These are phyloP conservation scores for Acarospora socialis DNA, from an alignment of 2,329 filamentous ascomycete genomes.

Conservation along the genomic window DNA sequence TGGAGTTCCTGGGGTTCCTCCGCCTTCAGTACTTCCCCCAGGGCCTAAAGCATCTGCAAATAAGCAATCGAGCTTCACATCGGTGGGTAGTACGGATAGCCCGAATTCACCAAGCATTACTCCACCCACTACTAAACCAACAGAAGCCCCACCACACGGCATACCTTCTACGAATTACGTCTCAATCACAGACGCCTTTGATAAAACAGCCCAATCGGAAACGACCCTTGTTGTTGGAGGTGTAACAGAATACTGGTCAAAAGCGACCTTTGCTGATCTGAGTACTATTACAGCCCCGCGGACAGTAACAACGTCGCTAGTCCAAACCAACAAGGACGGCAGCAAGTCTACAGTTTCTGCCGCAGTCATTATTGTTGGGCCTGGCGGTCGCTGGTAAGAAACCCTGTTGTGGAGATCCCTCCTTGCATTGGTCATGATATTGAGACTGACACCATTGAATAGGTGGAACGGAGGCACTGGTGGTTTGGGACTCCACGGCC, in stretches of 20 bases:
- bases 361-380: conserved; percentile 5
- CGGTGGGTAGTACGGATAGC: too few relatives aligned
- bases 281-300: conserved; percentile 5
- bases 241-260: conserved; percentile 1
- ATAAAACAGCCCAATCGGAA: conserved; percentile 1
- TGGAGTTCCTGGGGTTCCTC: conserved; percentile 1
- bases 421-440: too few relatives aligned
- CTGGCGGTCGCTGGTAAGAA: conserved; percentile 4
- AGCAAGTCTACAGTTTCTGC: conserved; percentile 4
- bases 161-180: too few relatives aligned
- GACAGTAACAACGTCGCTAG: background rate
- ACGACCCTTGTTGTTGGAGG: conserved; percentile 1
- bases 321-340: conserved; percentile 4
- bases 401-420: too few relatives aligned
- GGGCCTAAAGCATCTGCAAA: background rate
- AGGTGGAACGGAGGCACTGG: conserved; percentile 4
- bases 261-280: conserved; percentile 1
- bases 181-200: conserved; percentile 3
- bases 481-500: conserved; percentile 1
- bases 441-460: too few relatives aligned
- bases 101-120: too few relatives aligned
- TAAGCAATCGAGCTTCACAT: too few relatives aligned
- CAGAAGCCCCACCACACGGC: too few relatives aligned
- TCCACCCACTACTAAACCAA: too few relatives aligned
- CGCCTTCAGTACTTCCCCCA: conserved; percentile 1